Evolutionary conservation across 163 green algal species (phyloP), one percentile per base, ranked within the genome.

Genomic region (Chlorella variabilis): DNA sequence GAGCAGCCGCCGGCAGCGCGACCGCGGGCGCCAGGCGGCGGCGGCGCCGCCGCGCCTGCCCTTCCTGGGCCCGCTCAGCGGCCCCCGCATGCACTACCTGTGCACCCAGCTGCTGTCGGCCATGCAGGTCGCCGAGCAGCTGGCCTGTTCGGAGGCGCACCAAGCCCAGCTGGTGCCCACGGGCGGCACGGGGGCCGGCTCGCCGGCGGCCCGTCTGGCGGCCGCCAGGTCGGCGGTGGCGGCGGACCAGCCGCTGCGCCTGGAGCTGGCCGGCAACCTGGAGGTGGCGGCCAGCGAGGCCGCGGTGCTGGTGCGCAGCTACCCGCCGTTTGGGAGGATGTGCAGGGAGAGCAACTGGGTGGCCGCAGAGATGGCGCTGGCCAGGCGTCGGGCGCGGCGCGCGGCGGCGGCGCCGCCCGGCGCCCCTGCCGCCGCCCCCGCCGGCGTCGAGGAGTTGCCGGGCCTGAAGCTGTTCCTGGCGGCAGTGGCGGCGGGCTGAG

Each of bases 21-120:
- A 54, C 25, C 18, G 41, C 42, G 42, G 20, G 27, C 38, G 38
- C 66, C 13, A 25, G 5, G 38, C 27, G 27, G 13, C 15, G 13
- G 4, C 71, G 25, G 33, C 49, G 9, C 8, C 9, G 38, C 54
- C n/a, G 25, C 54, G n/a, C 15, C 54, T 71, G 73, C 54, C 27
- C 27, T 45, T 38, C 38, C 73, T 80, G 56, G 73, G 73, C 25
- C 73, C 73, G 15, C 31, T 80, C 18, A 80, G 54, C 73, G 59
- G 73, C 27, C 73, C 39, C 9, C 38, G 42, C 33, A 41, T 70
- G 73, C 6, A 27, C 23, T 27, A 8, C 9, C 27, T 69, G 29
- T 81, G 75, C 61, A 25, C 11, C 21, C 59, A 81, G 61, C 75
- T 75, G 42, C 31, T 81, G 38, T 34, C 45, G 25, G 61, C 41